Base-by-base conservation (phyloP, 805 yeast genomes). In the Candida mattraensis region DNA sequence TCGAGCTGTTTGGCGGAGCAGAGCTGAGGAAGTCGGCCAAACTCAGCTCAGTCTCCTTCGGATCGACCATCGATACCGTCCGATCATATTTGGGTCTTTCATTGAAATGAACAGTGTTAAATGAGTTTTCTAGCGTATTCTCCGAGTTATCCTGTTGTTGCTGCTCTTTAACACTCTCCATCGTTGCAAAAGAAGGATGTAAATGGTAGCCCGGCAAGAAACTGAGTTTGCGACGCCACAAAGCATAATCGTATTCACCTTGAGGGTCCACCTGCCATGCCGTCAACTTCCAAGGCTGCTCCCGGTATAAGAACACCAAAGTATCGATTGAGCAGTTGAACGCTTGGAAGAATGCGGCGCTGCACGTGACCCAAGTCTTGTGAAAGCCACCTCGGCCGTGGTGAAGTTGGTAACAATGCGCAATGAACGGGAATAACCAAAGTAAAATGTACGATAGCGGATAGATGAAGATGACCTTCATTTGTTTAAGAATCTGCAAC, bases 401-500 rank as follows among this genome's bases (percentile, higher is more conserved):
- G 50, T 74, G 78, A 7, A 86, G 68, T 25, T 49, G 46, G 17
- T 46, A 44, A 37, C 78, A 67, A 50, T 83, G 84, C 22, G 76
- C 67, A 5, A 81, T 72, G 42, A 86, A 74, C 2, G 96, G 96
- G 45, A 84, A 80, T 14, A 82, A 53, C 97, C 97, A 88, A 30
- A 87, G 60, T 18, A 83, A 67, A 39, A 87, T 69, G 58, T 87
- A 88, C 2, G 95, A 83, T 26, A 83, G 63, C 3, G 97, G 97
- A 55, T 88, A 88, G 29, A 88, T 69, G 59, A 88, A 87, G 30
- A 88, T 81, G 20, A 82, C 70, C 50, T 79, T 79, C 73, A 86
- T 78, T 61, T 88, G 95, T 38, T 79, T 78, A 54, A 82, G 78
- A 33, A 88, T 84, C 43, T 74, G 72, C 18, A 71, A 61, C 46